These are phyloP conservation scores for Fusarium zealandicum DNA, from an alignment of 2,329 filamentous ascomycete species.

Conservation along the genomic window DNA sequence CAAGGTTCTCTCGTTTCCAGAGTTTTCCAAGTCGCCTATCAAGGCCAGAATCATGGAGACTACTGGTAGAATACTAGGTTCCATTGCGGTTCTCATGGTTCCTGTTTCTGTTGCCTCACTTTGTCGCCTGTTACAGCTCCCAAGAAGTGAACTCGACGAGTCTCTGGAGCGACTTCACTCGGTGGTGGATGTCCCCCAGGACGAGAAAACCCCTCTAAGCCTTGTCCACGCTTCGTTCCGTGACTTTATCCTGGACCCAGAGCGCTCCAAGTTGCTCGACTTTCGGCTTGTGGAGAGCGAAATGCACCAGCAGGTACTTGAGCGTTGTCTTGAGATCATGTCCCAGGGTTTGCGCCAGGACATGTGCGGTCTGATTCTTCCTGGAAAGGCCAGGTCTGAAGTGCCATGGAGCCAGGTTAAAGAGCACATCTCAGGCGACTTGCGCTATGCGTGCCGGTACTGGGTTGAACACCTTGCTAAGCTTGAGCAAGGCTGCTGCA, in stretches of 20 bases:
- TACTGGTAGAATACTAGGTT: neutral
- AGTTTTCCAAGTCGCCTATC: neutral
- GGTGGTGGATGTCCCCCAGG: neutral
- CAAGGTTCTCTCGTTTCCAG: constrained; percentile 5
- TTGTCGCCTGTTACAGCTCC: neutral
- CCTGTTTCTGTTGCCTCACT: neutral
- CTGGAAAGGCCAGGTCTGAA: neutral
- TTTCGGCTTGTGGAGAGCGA: neutral
- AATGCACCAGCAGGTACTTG: neutral
- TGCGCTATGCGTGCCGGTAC: constrained; percentile 6
- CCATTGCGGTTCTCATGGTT: neutral
- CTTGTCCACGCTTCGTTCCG: constrained; percentile 13
- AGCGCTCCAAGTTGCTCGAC: neutral
- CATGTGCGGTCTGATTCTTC: neutral
- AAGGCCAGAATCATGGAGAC: neutral
- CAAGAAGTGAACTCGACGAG: neutral
- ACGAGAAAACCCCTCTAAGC: neutral
- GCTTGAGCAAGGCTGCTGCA: neutral
- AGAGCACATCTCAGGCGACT: neutral
- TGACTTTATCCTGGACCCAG: constrained; percentile 6
- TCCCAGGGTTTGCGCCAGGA: neutral
- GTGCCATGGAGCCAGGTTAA: neutral
- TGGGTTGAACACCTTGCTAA: constrained; percentile 11
- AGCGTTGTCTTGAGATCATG: constrained; percentile 5
- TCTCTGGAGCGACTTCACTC: neutral